Evolutionary conservation across 2,329 filamentous ascomycete genomes (phyloP).

Genomic region (Raffaelea arxii): DNA sequence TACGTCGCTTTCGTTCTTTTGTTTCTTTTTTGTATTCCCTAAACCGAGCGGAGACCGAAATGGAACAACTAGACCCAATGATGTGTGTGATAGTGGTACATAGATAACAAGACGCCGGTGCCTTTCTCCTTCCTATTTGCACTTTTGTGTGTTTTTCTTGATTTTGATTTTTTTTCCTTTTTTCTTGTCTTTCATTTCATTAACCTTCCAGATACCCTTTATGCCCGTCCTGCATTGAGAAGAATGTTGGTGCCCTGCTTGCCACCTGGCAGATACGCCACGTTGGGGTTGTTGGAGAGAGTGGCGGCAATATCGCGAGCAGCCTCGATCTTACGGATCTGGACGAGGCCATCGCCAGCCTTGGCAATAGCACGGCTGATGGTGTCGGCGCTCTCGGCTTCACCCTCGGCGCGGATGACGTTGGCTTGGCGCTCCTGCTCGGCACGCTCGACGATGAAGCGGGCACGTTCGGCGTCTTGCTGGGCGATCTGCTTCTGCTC

Average conservation of each 20-base stretch:
- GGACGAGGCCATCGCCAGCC: constrained; percentile 83
- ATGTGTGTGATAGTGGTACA: constrained; percentile 1
- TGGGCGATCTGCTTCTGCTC: constrained; percentile 99
- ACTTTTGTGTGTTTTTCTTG: background rate
- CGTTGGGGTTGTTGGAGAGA: constrained; percentile 82
- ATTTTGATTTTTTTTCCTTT: background rate
- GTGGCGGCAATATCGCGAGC: constrained; percentile 92
- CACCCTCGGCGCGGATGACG: constrained; percentile 95
- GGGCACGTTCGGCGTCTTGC: constrained; percentile 92
- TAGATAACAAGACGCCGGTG: background rate
- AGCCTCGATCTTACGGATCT: constrained; percentile 96
- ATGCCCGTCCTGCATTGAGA: constrained; percentile 40
- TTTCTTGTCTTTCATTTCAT: background rate
- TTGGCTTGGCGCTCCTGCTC: constrained; percentile 98
- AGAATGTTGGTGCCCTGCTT: constrained; percentile 48
- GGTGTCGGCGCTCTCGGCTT: constrained; percentile 92
- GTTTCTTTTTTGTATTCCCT: background rate
- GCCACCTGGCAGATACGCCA: constrained; percentile 83
- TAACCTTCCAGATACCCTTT: constrained; percentile 5
- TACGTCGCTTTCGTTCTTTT: too few relatives aligned
- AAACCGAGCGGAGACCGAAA: constrained; percentile 6
- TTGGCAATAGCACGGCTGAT: constrained; percentile 87
- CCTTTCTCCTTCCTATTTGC: background rate
- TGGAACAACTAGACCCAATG: too few relatives aligned
- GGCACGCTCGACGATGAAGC: constrained; percentile 97